phyloP scores from a whole-genome alignment of 257 asterid species.

The Nicotiana otophora region DNA sequence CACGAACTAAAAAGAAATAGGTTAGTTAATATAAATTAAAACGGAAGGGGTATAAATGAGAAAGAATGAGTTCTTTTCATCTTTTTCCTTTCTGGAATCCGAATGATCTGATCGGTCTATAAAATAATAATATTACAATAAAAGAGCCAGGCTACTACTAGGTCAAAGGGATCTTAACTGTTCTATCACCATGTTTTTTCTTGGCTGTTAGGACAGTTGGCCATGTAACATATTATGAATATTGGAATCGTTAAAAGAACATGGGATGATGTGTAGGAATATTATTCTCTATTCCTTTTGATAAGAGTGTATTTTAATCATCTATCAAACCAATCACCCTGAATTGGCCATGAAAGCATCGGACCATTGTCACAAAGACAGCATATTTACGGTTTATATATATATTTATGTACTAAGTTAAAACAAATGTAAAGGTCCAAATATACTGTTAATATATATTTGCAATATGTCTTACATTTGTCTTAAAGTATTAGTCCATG shows the following conservation, averaged over 20 bases:
- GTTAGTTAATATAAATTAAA: no score
- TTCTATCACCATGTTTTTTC: conserved; percentile 13
- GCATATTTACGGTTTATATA: neutral
- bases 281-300: conserved; percentile 12
- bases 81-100: neutral
- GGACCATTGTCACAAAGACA: neutral
- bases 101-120: neutral
- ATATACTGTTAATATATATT: no score
- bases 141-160: neutral
- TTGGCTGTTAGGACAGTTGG: conserved; percentile 41
- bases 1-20: no score
- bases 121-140: no score
- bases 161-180: conserved; percentile 26
- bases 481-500: no score
- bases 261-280: conserved; percentile 48
- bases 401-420: neutral
- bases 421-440: neutral
- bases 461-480: no score
- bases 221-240: conserved; percentile 29
- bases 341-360: neutral
- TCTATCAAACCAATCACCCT: neutral
- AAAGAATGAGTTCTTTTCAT: conserved; percentile 6
- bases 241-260: conserved; percentile 37
- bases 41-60: neutral
- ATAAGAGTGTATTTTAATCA: neutral